These are phyloP conservation scores for Phycomyces blakesleeanus DNA, from an alignment of 192 early-diverging fungal species.

Conservation along the genomic window DNA sequence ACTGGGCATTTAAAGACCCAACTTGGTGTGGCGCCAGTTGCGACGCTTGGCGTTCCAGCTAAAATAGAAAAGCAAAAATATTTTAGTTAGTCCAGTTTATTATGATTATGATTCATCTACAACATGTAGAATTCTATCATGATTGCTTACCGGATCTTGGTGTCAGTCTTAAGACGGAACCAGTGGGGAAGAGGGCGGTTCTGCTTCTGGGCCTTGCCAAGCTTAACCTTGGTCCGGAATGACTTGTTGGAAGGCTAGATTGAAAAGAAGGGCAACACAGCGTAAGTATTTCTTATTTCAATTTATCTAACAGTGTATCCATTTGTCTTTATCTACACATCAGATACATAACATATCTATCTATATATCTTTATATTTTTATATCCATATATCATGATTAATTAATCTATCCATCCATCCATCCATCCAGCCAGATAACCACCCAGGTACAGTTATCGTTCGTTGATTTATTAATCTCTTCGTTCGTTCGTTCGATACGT, in stretches of 20 bases:
- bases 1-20: conserved; percentile 70
- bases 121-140: background rate
- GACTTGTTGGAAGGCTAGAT: conserved; percentile 94
- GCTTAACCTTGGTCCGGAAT: conserved; percentile 93
- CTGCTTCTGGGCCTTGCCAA: conserved; percentile 99
- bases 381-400: conserved; percentile 29
- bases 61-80: background rate
- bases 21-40: conserved; percentile 98
- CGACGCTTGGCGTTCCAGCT: conserved; percentile 98
- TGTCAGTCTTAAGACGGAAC: conserved; percentile 94
- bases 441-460: conserved; percentile 15
- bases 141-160: conserved; percentile 73
- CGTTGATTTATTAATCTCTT: no score
- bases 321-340: background rate
- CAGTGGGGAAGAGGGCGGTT: conserved; percentile 98
- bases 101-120: background rate
- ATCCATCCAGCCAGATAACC: conserved; percentile 28
- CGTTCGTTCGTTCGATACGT: no score
- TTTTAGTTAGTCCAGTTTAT: background rate
- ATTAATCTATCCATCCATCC: conserved; percentile 15
- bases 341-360: no score
- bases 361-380: no score
- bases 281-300: no score
- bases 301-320: no score
- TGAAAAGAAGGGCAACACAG: background rate